Base-by-base conservation (phyloP, 202 grass and related monocot genomes). In the Brachypodium distachyon region DNA sequence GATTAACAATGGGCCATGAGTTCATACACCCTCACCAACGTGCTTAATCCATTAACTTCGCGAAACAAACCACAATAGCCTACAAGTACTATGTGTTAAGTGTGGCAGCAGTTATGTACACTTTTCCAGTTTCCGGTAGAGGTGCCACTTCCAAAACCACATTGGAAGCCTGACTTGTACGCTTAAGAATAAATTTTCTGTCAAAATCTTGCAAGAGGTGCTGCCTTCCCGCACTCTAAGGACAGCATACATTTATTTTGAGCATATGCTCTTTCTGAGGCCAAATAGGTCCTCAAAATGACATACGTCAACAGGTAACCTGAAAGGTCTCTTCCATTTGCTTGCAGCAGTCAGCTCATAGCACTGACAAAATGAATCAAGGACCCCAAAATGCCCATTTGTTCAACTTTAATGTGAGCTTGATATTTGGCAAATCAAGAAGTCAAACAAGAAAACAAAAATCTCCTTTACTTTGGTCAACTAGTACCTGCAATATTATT, bases 401-500 rank as follows among this genome's bases (percentile, higher is more conserved):
- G 81, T 84, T 88, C 71, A 70, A 84, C 76, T 55, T 76, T 80
- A 80, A 70, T 77, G 26, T 38, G 44, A 71, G 9, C 81, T 80
- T 84, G 76, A 80, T 80, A n/a, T 84, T 88, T 61, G 23, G 46
- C 22, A 70, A 69, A 88, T 84, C 86, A 88, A 76, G 70, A 58
- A 58, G 67, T 82, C 85, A 87, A 87, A 77, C 73, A 87, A 87
- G 86, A 76, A 88, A 88, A 76, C 13, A 61, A 76, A 88, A 80
- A 36, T 71, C 47, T 61, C 71, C 72, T 41, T 80, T 84, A 80
- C 66, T 64, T 41, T 55, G 29, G 70, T 80, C 70, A 88, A 71
- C 23, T 80, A 80, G 81, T 80, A 88, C 86, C 86, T 88, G 86
- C 81, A 88, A 88, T 80, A 49, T 71, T 82, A 84, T 80, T 69